Base-by-base conservation (phyloP, 2,329 filamentous ascomycete genomes). In the Penicillium sumatraense region DNA sequence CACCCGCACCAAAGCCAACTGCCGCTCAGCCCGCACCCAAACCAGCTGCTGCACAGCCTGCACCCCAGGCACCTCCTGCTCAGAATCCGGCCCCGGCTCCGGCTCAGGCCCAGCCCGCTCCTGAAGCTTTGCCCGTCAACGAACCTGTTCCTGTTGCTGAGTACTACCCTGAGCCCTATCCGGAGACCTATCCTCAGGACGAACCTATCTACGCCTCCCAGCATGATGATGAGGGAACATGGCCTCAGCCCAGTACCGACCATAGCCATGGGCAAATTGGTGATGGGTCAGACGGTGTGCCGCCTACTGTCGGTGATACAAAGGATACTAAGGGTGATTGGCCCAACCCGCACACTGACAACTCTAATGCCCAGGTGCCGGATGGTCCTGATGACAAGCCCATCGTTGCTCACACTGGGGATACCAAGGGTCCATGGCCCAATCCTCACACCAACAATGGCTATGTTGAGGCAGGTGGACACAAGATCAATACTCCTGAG, bases 231-330 rank as follows among this genome's bases (percentile, higher is more conserved):
- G 46, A 41, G 16, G 57, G 54, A 8, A 45, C 45, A 3, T 62
- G 59, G 59, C 59, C 59, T 26, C 31, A 54, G 24, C 48, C 59
- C 20, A 40, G 53, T 7, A 48, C 52, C 21, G 54, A 60, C 20
- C 27, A 58, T 14, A 40, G 29, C 26, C 51, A 57, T 7, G 56
- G 40, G 14, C 59, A 61, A 36, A 47, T 57, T 42, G 56, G 56
- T 14, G 53, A 61, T 38, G 56, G 54, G 8, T 41, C 44, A 2
- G 41, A 59, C 46, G 51, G 53, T 20, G 46, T 40, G 10, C 49
- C 49, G 1, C 48, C 56, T 5, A 49, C 36, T 5, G 27, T 18
- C 20, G 55, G 29, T 6, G 24, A 53, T 23, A 46, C 56, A 1
- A 13, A 56, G 21, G 53, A 58, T 10, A 47, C 46, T 16, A 53